Evolutionary conservation across 768 basidiomycete species (phyloP).

Genomic region (Lactarius vividus): DNA sequence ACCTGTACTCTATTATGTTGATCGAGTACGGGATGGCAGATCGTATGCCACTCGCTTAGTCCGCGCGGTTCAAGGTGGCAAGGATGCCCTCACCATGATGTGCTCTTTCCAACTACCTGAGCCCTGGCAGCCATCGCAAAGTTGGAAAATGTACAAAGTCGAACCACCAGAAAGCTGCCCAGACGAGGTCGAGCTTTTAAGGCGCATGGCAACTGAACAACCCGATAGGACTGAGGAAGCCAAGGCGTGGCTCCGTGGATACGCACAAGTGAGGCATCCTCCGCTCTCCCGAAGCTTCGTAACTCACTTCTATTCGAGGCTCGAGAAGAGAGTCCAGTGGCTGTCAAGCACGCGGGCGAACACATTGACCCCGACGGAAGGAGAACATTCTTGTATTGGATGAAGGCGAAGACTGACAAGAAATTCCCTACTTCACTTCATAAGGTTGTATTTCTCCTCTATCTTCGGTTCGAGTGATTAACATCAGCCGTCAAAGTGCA

Average conservation of each 20-base stretch:
- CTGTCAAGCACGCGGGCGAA: constrained; percentile 53
- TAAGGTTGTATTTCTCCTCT: constrained; percentile 45
- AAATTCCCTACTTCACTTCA: constrained; percentile 72
- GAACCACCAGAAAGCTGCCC: constrained; percentile 50
- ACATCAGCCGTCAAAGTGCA: constrained; percentile 47
- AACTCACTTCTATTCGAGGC: constrained; percentile 43
- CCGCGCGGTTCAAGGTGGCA: constrained; percentile 45
- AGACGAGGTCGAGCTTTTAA: constrained; percentile 31
- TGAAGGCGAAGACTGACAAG: constrained; percentile 67
- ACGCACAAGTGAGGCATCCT: constrained; percentile 29
- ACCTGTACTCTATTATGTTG: constrained; percentile 77
- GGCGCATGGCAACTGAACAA: constrained; percentile 36
- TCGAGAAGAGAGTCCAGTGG: constrained; percentile 64
- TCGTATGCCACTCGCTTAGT: constrained; percentile 64
- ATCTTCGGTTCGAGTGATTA: background rate
- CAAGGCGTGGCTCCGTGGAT: constrained; percentile 34
- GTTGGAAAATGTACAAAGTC: constrained; percentile 63
- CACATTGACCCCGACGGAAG: constrained; percentile 45
- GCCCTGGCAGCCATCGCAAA: constrained; percentile 64
- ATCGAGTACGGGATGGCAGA: constrained; percentile 67
- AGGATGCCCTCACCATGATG: constrained; percentile 54
- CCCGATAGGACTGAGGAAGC: constrained; percentile 37
- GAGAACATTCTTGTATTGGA: constrained; percentile 67
- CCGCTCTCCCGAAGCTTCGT: background rate
- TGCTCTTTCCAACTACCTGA: constrained; percentile 83